These are phyloP conservation scores for Lecanicillium sp. DNA, from an alignment of 2,329 filamentous ascomycete species.

Conservation along the genomic window DNA sequence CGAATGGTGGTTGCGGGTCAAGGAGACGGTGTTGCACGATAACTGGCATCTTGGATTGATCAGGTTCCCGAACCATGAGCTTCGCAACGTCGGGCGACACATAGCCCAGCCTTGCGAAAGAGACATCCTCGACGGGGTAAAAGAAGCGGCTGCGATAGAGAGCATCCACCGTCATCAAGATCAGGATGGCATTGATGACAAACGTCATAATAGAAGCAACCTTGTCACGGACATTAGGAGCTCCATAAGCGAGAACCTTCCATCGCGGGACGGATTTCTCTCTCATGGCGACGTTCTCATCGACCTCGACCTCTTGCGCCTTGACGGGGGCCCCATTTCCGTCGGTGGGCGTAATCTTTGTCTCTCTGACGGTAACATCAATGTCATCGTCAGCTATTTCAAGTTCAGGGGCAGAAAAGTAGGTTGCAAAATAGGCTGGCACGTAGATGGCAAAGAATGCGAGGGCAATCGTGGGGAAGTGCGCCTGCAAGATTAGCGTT, in stretches of 20 bases:
- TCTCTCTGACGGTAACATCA: constrained; percentile 45
- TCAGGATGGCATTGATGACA: constrained; percentile 61
- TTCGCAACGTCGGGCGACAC: constrained; percentile 74
- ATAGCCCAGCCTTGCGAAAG: constrained; percentile 81
- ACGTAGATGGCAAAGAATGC: constrained; percentile 59
- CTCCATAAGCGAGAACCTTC: constrained; percentile 63
- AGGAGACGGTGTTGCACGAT: constrained; percentile 56
- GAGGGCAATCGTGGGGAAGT: constrained; percentile 45
- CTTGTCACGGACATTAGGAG: constrained; percentile 63
- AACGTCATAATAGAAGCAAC: constrained; percentile 60
- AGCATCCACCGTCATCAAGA: constrained; percentile 66
- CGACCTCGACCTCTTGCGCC: constrained; percentile 47
- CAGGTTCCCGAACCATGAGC: constrained; percentile 77
- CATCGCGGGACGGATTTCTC: constrained; percentile 48
- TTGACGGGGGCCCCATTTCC: constrained; percentile 26
- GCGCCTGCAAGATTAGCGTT: constrained; percentile 20
- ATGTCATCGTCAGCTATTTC: constrained; percentile 53
- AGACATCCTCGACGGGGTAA: constrained; percentile 64
- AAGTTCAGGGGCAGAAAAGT: constrained; percentile 47
- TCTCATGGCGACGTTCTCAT: constrained; percentile 53
- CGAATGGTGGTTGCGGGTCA: constrained; percentile 40
- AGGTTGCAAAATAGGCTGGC: constrained; percentile 53
- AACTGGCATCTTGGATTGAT: constrained; percentile 66
- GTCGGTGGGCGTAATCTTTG: constrained; percentile 20
- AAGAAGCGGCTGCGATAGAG: constrained; percentile 64